Conservation (phyloP, 306 rosid genomes). For the Arachis stenosperma region DNA sequence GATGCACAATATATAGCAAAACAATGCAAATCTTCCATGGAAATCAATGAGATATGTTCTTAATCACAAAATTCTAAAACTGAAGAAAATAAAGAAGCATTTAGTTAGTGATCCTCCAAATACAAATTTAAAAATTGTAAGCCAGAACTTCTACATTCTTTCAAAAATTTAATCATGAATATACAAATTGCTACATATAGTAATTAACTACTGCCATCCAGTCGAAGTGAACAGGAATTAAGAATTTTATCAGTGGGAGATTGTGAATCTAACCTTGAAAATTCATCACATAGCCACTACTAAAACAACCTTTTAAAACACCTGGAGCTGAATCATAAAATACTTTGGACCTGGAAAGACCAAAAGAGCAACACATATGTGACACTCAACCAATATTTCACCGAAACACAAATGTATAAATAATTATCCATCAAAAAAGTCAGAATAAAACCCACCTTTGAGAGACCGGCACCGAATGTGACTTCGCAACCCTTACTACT, state of each 20-base stretch:
- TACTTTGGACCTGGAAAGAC: constrained; percentile 42
- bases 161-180: constrained; percentile 39
- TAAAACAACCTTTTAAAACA: constrained; percentile 28
- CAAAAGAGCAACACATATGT: constrained; percentile 32
- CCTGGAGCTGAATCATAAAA: constrained; percentile 32
- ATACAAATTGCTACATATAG: constrained; percentile 16
- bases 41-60: neutral
- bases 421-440: constrained; percentile 8
- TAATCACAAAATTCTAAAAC: neutral
- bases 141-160: constrained; percentile 10
- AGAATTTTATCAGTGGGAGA: neutral
- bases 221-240: constrained; percentile 4
- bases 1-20: constrained; percentile 19
- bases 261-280: constrained; percentile 57
- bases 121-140: constrained; percentile 10
- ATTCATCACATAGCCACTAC: constrained; percentile 35
- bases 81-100: constrained; percentile 5
- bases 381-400: constrained; percentile 5
- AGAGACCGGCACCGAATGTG: constrained; percentile 39
- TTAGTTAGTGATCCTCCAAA: neutral
- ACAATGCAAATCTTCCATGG: neutral
- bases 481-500: constrained; percentile 42
- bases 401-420: neutral
- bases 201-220: neutral
- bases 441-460: constrained; percentile 47